Evolutionary conservation across 805 yeast genomes (phyloP).

Genomic region (Barnettozyma sucrosica): DNA sequence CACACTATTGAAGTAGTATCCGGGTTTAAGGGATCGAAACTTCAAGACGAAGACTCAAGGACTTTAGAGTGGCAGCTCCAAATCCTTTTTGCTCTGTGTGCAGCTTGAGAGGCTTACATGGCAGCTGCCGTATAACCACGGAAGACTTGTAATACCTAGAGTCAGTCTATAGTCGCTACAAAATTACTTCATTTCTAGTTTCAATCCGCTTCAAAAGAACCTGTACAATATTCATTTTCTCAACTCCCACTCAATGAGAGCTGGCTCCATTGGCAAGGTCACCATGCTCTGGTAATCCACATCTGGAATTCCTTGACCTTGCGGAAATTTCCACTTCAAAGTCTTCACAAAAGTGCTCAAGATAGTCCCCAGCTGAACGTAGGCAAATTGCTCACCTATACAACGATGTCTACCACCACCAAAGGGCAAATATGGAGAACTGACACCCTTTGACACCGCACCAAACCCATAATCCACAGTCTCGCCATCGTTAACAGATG

Average conservation of each 20-base stretch:
- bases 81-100: too few relatives aligned
- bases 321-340: slow-evolving; percentile 67
- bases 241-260: slow-evolving; percentile 64
- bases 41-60: too few relatives aligned
- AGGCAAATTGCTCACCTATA: slow-evolving; percentile 98
- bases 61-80: too few relatives aligned
- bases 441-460: slow-evolving; percentile 90
- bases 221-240: slow-evolving; percentile 33
- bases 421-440: slow-evolving; percentile 93
- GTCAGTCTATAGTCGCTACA: background rate
- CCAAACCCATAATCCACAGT: slow-evolving; percentile 96
- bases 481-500: slow-evolving; percentile 27
- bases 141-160: too few relatives aligned
- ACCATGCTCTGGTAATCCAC: slow-evolving; percentile 90
- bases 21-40: too few relatives aligned
- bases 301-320: slow-evolving; percentile 50
- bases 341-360: slow-evolving; percentile 70
- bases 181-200: background rate
- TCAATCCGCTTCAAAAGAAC: too few relatives aligned
- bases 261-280: slow-evolving; percentile 79
- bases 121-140: too few relatives aligned
- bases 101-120: too few relatives aligned
- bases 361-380: slow-evolving; percentile 83
- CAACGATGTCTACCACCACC: slow-evolving; percentile 99
- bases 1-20: too few relatives aligned